Base-by-base conservation (phyloP, 306 rosid species). In the Rosa chinensis region DNA sequence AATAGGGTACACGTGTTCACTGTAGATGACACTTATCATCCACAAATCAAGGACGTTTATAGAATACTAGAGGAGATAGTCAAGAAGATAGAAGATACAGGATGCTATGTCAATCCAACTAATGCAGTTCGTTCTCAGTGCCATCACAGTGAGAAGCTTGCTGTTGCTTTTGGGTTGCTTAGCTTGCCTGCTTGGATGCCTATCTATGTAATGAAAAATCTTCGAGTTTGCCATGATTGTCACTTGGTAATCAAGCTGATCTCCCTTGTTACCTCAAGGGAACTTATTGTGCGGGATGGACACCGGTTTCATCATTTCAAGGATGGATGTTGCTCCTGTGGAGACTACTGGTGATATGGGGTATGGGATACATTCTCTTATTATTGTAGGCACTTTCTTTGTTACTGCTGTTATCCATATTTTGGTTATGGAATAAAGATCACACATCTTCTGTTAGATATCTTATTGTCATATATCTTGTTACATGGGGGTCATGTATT, bases 1-100 rank as follows among this genome's bases (percentile, higher is more conserved):
- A 85, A 87, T 78, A 78, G 86, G 79, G 85, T 87, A 63, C 89
- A 89, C n/a, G 90, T 89, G 76, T 89, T 89, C 82, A 87, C 89
- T 12, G 90, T 83, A 68, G 89, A 85, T 75, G 89, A 87, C 44
- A 78, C 88, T 66, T 75, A 58, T 82, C 93, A 89, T 81, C 93
- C 90, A 21, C 93, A 77, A 59, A 85, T 89, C 55, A 82, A 85
- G 73, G 90, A 85, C 37, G 69, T 87, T 81, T 85, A 85, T 74
- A 42, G 48, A 58, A 85, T 79, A 79, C 81, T 89, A 23, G 84
- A 79, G 66, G 89, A 86, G 76, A 81, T 81, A 72, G 78, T 81
- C 83, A 89, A 74, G 85, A 85, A 77, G 83, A 77, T 87, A 77
- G 90, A 87, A 85, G 86, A 80, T 69, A 85, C 87, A 16, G 78